Conservation (phyloP, 768 basidiomycete species). For the Cytidiella melzeri region DNA sequence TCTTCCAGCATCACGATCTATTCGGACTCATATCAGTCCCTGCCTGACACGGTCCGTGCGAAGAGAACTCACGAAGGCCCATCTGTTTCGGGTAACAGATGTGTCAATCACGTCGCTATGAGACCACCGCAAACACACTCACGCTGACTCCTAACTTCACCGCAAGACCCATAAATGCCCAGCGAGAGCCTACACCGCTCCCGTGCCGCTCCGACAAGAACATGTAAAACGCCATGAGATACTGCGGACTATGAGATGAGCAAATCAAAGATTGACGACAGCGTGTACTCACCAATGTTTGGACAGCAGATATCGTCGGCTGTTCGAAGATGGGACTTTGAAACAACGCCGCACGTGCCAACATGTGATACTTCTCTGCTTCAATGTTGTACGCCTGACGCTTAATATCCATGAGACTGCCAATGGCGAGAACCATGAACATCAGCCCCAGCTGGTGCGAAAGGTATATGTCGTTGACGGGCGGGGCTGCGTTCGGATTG, state of each 20-base stretch:
- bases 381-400: slow-evolving; percentile 49
- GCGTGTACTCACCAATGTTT: slow-evolving; percentile 52
- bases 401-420: slow-evolving; percentile 54
- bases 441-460: slow-evolving; percentile 55
- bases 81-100: slow-evolving; percentile 32
- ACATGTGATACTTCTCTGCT: slow-evolving; percentile 54
- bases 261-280: slow-evolving; percentile 26
- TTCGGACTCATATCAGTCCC: no score
- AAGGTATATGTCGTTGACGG: slow-evolving; percentile 36
- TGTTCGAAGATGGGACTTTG: slow-evolving; percentile 63
- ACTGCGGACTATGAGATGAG: slow-evolving; percentile 28
- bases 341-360: slow-evolving; percentile 53
- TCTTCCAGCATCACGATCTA: slow-evolving; percentile 63
- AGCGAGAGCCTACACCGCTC: slow-evolving; percentile 49
- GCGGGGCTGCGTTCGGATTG: slow-evolving; percentile 34
- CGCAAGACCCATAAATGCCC: slow-evolving; percentile 68
- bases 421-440: slow-evolving; percentile 60
- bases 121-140: slow-evolving; percentile 16
- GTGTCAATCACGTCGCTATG: slow-evolving; percentile 11
- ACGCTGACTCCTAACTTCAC: slow-evolving; percentile 69
- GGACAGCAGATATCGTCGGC: slow-evolving; percentile 55
- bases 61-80: slow-evolving; percentile 60
- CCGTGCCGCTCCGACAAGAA: slow-evolving; percentile 37
- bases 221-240: slow-evolving; percentile 48
- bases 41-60: no score